Conservation (phyloP, 495 filamentous ascomycete species). For the Penicillium daleae region DNA sequence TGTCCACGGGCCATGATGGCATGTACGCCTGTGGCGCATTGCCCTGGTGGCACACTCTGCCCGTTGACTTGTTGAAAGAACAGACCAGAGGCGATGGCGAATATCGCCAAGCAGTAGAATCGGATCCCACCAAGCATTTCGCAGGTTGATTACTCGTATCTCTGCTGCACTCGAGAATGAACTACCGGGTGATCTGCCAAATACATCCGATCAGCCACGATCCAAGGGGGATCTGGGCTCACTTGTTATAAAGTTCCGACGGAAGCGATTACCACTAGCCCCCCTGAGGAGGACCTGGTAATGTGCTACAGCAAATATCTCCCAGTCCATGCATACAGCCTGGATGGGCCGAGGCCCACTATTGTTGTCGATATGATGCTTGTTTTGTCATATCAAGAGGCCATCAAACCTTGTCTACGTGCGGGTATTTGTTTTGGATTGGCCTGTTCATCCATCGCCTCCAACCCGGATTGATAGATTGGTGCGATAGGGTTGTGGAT, state of each 20-base stretch:
- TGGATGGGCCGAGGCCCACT: not conserved
- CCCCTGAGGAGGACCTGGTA: not conserved
- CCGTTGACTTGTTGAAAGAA: conserved; percentile 12
- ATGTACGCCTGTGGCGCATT: conserved; percentile 28
- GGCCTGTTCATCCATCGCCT: not conserved
- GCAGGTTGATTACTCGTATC: not conserved
- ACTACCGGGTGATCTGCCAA: not conserved
- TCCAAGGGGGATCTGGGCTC: not conserved
- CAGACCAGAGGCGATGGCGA: not conserved
- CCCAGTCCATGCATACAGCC: not conserved
- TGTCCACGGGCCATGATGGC: conserved; percentile 30
- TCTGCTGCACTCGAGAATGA: not conserved
- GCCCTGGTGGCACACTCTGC: conserved; percentile 10
- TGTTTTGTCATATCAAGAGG: not conserved
- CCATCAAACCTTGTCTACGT: not conserved
- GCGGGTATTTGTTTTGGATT: not conserved
- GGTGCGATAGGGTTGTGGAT: not conserved
- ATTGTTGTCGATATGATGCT: not conserved
- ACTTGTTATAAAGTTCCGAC: not conserved
- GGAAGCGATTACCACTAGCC: not conserved
- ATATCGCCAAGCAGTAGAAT: conserved; percentile 6
- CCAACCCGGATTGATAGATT: not conserved
- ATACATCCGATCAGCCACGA: not conserved
- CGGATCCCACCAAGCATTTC: conserved; percentile 8
- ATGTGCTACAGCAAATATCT: not conserved